Evolutionary conservation across 2,329 filamentous ascomycete genomes (phyloP), one percentile per base, ranked within the genome.

Genomic region (Periconia sp.): DNA sequence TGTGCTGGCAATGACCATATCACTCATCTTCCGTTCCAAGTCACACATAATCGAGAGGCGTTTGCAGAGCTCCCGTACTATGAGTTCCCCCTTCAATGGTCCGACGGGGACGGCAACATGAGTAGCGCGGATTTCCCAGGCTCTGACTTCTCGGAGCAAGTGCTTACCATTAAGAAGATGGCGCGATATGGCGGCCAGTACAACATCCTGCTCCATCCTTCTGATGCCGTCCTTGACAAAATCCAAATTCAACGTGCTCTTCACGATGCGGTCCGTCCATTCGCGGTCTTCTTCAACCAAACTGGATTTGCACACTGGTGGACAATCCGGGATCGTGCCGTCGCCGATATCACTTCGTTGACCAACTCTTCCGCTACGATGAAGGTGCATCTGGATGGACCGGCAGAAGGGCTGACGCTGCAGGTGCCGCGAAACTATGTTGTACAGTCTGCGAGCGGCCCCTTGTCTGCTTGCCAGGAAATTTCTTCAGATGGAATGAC

Each of bases 11-110:
- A 53, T 43, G 37, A 23, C 17, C 50, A 53, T 41, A 37, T 53
- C 31, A 53, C 30, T 18, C 50, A 53, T 45, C 50, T 53, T 15
- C 50, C 50, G 14, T 53, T 53, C 50, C 50, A 53, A 37, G 50
- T 53, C 13, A 41, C 30, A 9, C 50, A 53, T 40, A 53, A 53
- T 20, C 50, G 50, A 18, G 50, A 53, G 30, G 41, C 50, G 10
- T 53, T 49, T 40, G 33, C 41, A 13, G 50, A 53, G 20, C 31
- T 53, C 19, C 50, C 50, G 30, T 53, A 53, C 31, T 53, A 45
- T 31, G 50, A 53, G 45, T 53, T 53, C 31, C 50, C 50, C 3
- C 50, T 53, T 20, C 50, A 53, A 23, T 53, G 50, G 50, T 53
- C 50, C 14, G 50, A 53, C 40, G 50, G 50, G 11, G 50, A 53